Conservation (phyloP, 192 early-diverging fungal genomes). For the Coemansia sp. region DNA sequence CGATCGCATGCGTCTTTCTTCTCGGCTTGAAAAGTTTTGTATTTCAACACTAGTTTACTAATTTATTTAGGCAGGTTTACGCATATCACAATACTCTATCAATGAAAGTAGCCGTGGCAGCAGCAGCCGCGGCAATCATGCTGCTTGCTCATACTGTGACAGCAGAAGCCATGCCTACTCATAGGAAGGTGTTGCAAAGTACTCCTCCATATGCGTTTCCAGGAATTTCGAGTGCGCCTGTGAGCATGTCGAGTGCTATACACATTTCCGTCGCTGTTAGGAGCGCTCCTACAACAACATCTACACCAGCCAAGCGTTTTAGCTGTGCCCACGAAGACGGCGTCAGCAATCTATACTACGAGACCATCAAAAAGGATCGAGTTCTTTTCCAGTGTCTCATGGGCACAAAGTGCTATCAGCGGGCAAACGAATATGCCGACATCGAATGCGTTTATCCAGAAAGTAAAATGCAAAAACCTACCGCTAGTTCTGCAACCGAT, state of each 20-base stretch:
- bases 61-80: not conserved
- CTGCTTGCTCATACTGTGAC: not conserved
- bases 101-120: conserved; percentile 2
- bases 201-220: not conserved
- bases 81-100: not conserved
- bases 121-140: not conserved
- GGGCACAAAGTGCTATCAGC: conserved; percentile 31
- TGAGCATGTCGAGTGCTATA: not conserved
- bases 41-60: not conserved
- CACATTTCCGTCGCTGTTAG: too few species aligned
- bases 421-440: not conserved
- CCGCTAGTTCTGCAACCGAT: not conserved
- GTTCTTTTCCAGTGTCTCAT: conserved; percentile 15
- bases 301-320: conserved; percentile 4
- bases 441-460: conserved; percentile 13
- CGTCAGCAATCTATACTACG: conserved; percentile 20
- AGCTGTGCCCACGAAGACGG: conserved; percentile 22
- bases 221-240: not conserved
- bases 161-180: not conserved
- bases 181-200: not conserved
- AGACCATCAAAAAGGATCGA: conserved; percentile 11
- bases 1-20: not conserved
- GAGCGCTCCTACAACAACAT: not conserved
- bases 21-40: not conserved
- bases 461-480: not conserved